Evolutionary conservation across 495 filamentous ascomycete species (phyloP).

Genomic region (Niebla homalea): DNA sequence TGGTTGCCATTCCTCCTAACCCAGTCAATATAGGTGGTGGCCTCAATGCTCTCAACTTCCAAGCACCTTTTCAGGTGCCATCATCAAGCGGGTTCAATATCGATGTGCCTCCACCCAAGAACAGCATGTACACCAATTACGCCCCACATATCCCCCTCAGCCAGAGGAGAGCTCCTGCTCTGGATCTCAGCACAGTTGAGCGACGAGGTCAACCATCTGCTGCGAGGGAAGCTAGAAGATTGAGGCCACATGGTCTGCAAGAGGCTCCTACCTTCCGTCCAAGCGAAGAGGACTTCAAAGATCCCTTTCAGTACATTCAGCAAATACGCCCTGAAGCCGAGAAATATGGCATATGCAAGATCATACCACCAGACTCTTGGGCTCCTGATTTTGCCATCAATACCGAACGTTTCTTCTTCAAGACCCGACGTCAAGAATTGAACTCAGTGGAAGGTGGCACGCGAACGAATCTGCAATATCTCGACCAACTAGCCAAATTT

Average conservation of each 20-base stretch:
- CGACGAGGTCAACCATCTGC: constrained; percentile 66
- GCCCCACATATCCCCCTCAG: constrained; percentile 47
- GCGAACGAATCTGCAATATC: constrained; percentile 87
- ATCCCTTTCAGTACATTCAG: constrained; percentile 82
- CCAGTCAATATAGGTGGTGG: no score
- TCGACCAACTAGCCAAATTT: constrained; percentile 90
- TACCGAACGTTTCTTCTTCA: constrained; percentile 96
- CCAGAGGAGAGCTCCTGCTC: constrained; percentile 52
- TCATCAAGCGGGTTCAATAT: constrained; percentile 16
- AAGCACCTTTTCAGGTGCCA: constrained; percentile 18
- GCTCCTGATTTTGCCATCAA: constrained; percentile 92
- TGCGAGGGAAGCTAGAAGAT: constrained; percentile 63
- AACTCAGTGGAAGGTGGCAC: constrained; percentile 98
- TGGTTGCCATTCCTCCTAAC: no score
- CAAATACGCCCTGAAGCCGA: constrained; percentile 75
- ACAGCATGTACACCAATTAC: constrained; percentile 24
- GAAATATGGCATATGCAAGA: constrained; percentile 85
- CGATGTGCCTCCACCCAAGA: constrained; percentile 30
- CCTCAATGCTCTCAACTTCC: background rate
- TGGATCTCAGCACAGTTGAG: constrained; percentile 86
- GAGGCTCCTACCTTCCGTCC: constrained; percentile 89
- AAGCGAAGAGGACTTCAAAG: constrained; percentile 85
- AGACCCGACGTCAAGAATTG: constrained; percentile 89
- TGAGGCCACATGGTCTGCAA: constrained; percentile 66
- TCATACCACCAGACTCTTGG: constrained; percentile 88